A percentile compares a stretch with the other conserved stretches of the same genome.
Evolutionary conservation across 2,329 filamentous ascomycete species (phyloP).

Genomic region (Ophiostoma sp.): DNA sequence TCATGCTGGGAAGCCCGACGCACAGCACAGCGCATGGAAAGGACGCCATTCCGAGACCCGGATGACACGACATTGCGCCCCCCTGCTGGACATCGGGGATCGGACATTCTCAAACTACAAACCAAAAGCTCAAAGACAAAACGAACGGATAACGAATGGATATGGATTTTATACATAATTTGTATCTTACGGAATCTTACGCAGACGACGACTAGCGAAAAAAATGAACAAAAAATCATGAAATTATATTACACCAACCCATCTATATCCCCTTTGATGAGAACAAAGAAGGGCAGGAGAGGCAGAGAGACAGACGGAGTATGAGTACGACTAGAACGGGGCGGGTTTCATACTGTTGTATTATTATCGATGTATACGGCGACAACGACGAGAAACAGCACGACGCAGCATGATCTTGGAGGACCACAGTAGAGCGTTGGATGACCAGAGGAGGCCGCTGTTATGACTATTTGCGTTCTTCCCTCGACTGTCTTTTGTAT

Average conservation of each 20-base stretch:
- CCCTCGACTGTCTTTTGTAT: neutral
- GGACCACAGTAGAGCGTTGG: too few species aligned
- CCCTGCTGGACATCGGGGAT: neutral
- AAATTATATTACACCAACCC: neutral
- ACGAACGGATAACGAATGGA: slow-evolving; percentile 8
- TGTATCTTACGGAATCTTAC: slow-evolving; percentile 14
- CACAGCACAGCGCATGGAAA: neutral
- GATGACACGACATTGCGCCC: slow-evolving; percentile 14
- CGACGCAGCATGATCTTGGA: neutral
- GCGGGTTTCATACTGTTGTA: neutral
- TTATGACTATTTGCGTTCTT: neutral
- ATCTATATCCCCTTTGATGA: too few species aligned
- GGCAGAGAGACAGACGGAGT: neutral
- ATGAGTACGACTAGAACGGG: neutral
- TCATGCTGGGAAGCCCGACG: slow-evolving; percentile 10
- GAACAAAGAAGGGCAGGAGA: too few species aligned
- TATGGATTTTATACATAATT: slow-evolving; percentile 6
- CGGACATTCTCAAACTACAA: slow-evolving; percentile 10
- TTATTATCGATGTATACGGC: neutral
- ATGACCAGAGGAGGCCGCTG: too few species aligned
- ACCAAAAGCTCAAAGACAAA: slow-evolving; percentile 14
- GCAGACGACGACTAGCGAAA: slow-evolving; percentile 2
- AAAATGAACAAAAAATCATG: neutral
- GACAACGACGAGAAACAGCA: neutral
- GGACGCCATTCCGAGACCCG: slow-evolving; percentile 7